Evolutionary conservation across 2,329 filamentous ascomycete genomes (phyloP).

Genomic region (Aspergillus hortae): DNA sequence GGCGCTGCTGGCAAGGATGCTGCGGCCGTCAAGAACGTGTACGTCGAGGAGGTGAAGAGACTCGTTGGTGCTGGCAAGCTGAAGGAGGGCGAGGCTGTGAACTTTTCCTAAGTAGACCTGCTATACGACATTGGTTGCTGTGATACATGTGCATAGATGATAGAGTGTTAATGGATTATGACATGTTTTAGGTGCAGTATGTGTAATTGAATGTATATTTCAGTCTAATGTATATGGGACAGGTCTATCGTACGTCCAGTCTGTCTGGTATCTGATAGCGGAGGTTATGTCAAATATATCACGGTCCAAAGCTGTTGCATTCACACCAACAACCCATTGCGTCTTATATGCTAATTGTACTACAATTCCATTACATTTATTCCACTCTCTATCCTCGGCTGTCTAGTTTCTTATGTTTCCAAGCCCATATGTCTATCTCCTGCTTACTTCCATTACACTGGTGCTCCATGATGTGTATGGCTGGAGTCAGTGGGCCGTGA

Average conservation of each 20-base stretch:
- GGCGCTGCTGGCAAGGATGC: constrained; percentile 71
- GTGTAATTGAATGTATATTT: no score
- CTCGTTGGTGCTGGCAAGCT: constrained; percentile 80
- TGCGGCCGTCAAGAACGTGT: constrained; percentile 80
- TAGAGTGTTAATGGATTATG: constrained; percentile 1
- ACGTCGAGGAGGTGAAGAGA: constrained; percentile 71
- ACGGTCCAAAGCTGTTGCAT: no score
- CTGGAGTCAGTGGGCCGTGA: neutral
- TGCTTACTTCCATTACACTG: neutral
- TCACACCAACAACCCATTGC: no score
- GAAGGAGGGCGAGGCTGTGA: constrained; percentile 77
- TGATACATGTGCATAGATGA: constrained; percentile 5
- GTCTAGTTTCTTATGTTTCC: no score
- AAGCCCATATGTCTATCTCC: neutral
- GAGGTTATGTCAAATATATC: no score
- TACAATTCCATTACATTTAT: no score
- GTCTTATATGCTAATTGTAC: no score
- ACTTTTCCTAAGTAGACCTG: constrained; percentile 20
- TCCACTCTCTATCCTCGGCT: no score
- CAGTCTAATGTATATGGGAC: no score
- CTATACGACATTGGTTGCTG: neutral
- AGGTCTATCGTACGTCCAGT: no score
- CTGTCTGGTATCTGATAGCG: no score
- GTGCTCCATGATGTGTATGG: neutral
- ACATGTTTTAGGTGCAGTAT: no score